These are phyloP conservation scores for Claviceps arundinis DNA, from an alignment of 2,329 filamentous ascomycete species.

Conservation along the genomic window DNA sequence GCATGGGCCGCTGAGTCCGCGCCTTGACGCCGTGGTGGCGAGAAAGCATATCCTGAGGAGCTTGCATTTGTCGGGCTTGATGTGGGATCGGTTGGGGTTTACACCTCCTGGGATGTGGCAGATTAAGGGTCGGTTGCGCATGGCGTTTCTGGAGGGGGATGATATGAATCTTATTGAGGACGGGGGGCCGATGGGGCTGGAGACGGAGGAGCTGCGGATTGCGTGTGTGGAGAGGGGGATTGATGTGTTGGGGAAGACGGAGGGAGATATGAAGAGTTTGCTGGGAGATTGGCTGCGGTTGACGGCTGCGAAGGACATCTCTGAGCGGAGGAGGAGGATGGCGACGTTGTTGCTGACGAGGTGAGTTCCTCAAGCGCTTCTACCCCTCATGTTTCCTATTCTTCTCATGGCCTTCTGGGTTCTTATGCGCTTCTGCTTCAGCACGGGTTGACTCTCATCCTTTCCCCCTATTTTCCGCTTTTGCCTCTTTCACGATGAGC, in stretches of 20 bases:
- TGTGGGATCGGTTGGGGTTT: slow-evolving; percentile 38
- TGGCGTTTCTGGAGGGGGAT: slow-evolving; percentile 56
- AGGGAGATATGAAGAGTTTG: slow-evolving; percentile 37
- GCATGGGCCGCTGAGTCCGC: slow-evolving; percentile 22
- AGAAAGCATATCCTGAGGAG: slow-evolving; percentile 27
- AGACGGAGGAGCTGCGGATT: slow-evolving; percentile 50
- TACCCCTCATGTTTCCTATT: not conserved
- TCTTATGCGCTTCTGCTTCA: too few species aligned
- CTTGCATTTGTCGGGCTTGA: slow-evolving; percentile 29
- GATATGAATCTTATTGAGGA: slow-evolving; percentile 52
- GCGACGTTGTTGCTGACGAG: slow-evolving; percentile 27
- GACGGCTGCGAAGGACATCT: slow-evolving; percentile 24
- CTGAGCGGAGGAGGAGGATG: slow-evolving; percentile 25
- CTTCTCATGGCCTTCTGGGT: too few species aligned
- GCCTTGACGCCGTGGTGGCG: slow-evolving; percentile 17
- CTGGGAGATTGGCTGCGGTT: slow-evolving; percentile 36
- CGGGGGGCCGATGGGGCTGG: slow-evolving; percentile 45
- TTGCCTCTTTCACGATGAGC: not conserved
- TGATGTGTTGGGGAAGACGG: slow-evolving; percentile 40
- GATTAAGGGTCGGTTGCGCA: slow-evolving; percentile 35
- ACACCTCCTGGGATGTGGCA: slow-evolving; percentile 38
- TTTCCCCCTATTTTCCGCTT: not conserved
- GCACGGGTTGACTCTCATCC: not conserved
- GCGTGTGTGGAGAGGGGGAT: slow-evolving; percentile 61
- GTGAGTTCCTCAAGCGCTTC: slow-evolving; percentile 15